phyloP scores from a whole-genome alignment of 495 filamentous ascomycete genomes.

The Daldinia loculata region DNA sequence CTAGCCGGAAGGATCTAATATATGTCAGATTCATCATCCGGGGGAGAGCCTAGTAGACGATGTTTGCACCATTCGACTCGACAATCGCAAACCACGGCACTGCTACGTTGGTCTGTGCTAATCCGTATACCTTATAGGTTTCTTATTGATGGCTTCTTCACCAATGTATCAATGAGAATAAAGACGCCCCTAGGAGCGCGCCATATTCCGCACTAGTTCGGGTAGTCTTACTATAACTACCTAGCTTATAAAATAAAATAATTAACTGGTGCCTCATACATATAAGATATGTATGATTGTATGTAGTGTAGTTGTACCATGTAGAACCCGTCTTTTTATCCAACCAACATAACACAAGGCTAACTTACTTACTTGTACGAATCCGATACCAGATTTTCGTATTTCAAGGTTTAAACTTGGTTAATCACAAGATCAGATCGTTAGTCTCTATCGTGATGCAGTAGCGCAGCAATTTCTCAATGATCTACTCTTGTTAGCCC shows the following conservation, averaged over 20 bases:
- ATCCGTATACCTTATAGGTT: background rate
- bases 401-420: slow-evolving; percentile 1
- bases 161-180: background rate
- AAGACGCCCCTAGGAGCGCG: slow-evolving; percentile 8
- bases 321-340: background rate
- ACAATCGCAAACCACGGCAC: slow-evolving; percentile 26
- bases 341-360: background rate
- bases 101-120: slow-evolving; percentile 16
- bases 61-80: slow-evolving; percentile 35
- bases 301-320: background rate
- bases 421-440: background rate
- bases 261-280: background rate
- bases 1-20: slow-evolving; percentile 36
- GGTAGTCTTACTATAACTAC: slow-evolving; percentile 5
- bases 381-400: slow-evolving; percentile 2
- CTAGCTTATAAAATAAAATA: slow-evolving; percentile 4
- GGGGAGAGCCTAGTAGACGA: slow-evolving; percentile 28
- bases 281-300: too few relatives aligned
- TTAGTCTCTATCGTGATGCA: background rate
- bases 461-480: slow-evolving; percentile 17
- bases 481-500: slow-evolving; percentile 20
- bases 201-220: slow-evolving; percentile 6
- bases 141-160: slow-evolving; percentile 17
- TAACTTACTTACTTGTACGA: background rate
- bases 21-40: slow-evolving; percentile 41